A percentile compares a stretch with the other conserved stretches of the same genome.
phyloP scores from a whole-genome alignment of 2,329 filamentous ascomycete species.

The Rutstroemia sp. region DNA sequence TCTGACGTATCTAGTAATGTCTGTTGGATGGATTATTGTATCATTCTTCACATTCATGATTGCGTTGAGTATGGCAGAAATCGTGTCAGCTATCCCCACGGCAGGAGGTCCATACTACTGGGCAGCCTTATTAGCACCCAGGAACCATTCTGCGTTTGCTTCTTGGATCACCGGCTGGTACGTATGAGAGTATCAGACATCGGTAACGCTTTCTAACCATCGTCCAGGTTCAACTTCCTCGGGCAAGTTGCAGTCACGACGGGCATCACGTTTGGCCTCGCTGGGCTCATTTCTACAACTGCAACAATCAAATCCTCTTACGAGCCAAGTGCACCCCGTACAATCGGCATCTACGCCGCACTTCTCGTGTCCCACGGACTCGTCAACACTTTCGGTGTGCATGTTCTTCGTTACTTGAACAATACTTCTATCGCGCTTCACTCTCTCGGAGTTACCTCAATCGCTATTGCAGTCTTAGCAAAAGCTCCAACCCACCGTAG shows the following conservation, averaged over 20 bases:
- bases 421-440: slow-evolving; percentile 49
- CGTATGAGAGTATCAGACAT: neutral
- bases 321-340: slow-evolving; percentile 37
- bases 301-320: slow-evolving; percentile 38
- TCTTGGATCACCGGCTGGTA: slow-evolving; percentile 41
- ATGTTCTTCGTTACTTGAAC: slow-evolving; percentile 47
- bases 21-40: slow-evolving; percentile 47
- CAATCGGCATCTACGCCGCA: slow-evolving; percentile 53
- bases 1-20: slow-evolving; percentile 36
- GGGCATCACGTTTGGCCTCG: slow-evolving; percentile 39
- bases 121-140: slow-evolving; percentile 48
- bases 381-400: slow-evolving; percentile 51
- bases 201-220: neutral
- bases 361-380: slow-evolving; percentile 46
- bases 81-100: slow-evolving; percentile 51
- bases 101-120: slow-evolving; percentile 54
- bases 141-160: slow-evolving; percentile 36
- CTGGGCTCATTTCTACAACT: slow-evolving; percentile 38
- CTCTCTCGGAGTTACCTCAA: slow-evolving; percentile 42
- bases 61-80: slow-evolving; percentile 49
- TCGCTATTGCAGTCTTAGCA: slow-evolving; percentile 48
- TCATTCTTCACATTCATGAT: slow-evolving; percentile 49
- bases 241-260: slow-evolving; percentile 43
- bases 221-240: slow-evolving; percentile 37
- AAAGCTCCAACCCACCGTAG: slow-evolving; percentile 49